Evolutionary conservation across 1,284 basidiomycete genomes (phyloP).

Genomic region (Apiotrichum gracile): DNA sequence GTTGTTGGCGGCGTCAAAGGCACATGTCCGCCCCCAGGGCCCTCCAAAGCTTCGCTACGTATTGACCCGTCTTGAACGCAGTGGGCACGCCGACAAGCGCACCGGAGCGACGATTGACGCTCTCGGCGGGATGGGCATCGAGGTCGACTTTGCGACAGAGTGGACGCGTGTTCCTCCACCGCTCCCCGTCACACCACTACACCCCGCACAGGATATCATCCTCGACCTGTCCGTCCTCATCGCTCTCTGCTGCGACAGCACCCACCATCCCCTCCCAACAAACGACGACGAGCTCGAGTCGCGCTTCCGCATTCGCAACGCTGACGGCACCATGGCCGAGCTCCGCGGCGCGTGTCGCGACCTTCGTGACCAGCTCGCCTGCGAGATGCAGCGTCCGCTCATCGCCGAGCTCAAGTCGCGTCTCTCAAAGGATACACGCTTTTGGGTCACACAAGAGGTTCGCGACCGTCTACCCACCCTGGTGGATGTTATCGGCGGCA

Average conservation of each 20-base stretch:
- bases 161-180: neutral
- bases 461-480: conserved; percentile 30
- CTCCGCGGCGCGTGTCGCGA: conserved; percentile 34
- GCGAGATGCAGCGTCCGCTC: conserved; percentile 36
- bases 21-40: conserved; percentile 46
- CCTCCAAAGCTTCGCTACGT: conserved; percentile 54
- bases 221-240: conserved; percentile 75
- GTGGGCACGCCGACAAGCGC: conserved; percentile 51
- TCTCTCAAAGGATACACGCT: conserved; percentile 16
- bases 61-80: conserved; percentile 61
- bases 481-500: conserved; percentile 38
- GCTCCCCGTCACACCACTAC: neutral
- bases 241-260: conserved; percentile 74
- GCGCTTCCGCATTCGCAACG: conserved; percentile 52
- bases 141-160: conserved; percentile 46
- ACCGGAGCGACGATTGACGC: conserved; percentile 57
- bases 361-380: conserved; percentile 35
- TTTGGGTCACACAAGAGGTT: conserved; percentile 41
- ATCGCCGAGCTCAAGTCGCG: conserved; percentile 33
- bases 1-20: conserved; percentile 58
- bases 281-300: conserved; percentile 53
- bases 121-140: conserved; percentile 59
- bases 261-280: conserved; percentile 62
- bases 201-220: conserved; percentile 53
- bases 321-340: conserved; percentile 10